These are phyloP conservation scores for Elsinoe ampelina DNA, from an alignment of 2,329 filamentous ascomycete species.

Conservation along the genomic window DNA sequence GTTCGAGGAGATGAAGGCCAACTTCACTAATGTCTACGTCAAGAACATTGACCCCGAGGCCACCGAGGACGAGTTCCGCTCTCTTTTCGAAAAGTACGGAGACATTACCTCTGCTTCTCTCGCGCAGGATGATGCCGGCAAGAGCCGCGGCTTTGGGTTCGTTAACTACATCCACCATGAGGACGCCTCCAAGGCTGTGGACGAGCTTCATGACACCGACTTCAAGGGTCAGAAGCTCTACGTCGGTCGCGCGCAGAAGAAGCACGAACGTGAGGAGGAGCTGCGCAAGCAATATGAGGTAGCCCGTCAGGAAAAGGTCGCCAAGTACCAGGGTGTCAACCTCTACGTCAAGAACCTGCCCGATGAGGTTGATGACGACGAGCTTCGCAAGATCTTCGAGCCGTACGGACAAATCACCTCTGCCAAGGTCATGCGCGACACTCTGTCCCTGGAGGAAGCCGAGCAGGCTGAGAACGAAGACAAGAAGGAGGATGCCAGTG, in stretches of 20 bases:
- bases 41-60: conserved; percentile 89
- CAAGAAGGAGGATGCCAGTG: conserved; percentile 45
- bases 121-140: conserved; percentile 90
- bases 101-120: conserved; percentile 94
- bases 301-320: conserved; percentile 93
- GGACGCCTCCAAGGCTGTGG: conserved; percentile 73
- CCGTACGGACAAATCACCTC: conserved; percentile 93
- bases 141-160: conserved; percentile 89
- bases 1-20: conserved; percentile 99
- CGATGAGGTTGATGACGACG: conserved; percentile 95
- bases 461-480: conserved; percentile 44
- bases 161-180: conserved; percentile 92
- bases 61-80: conserved; percentile 88
- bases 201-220: conserved; percentile 83
- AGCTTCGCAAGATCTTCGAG: conserved; percentile 86
- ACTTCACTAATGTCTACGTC: conserved; percentile 99
- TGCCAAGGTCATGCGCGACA: conserved; percentile 98
- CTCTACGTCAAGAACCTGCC: conserved; percentile 99
- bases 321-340: conserved; percentile 99
- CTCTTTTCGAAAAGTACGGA: conserved; percentile 83
- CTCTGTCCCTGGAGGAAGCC: conserved; percentile 33
- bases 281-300: conserved; percentile 98
- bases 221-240: conserved; percentile 94
- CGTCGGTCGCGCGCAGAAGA: conserved; percentile 98
- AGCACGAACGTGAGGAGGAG: conserved; percentile 99